Evolutionary conservation across 2,329 filamentous ascomycete species (phyloP), one percentile per base, ranked within the genome.

Genomic region (Talaromyces sp.): DNA sequence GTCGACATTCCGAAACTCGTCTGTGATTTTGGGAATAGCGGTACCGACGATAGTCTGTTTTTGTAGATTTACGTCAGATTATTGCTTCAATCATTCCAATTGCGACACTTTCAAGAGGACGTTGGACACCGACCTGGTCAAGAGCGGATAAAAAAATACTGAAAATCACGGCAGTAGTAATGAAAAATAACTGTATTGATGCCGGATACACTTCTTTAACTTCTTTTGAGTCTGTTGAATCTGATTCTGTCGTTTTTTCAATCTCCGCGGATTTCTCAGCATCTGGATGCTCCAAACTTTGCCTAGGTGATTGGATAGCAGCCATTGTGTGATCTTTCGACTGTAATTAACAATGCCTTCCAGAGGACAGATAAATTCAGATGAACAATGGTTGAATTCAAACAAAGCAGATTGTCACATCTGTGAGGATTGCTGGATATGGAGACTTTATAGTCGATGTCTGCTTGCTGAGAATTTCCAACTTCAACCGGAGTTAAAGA

Each of bases 1-100:
- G 12, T 41, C 52, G 27, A 59, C 35, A 29, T 32, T 59, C 19
- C 54, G 50, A 21, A 59, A 59, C 3, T 59, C 35, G 19, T 54
- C 35, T 19, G 57, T 54, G 35, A 71, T 59, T 19, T 54, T 54
- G n/a, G 57, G 57, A 27, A 59, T 59, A 2, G 57, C 57, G 38
- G 57, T 59, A 31, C 57, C 57, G 29, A 59, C 51, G 2, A 59
- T 59, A 7, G 57, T 59, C 57, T 59, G 50, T 26, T 17, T 31
- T 11, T 21, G 6, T 5, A 26, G 14, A 50, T 14, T 3, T 50
- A 24, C 26, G 43, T 50, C 7, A 50, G 43, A 26, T 21, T 21
- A 54, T 21, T 26, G 19, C 11, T 32, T 29, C n/a, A n/a, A n/a
- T n/a, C n/a, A n/a, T n/a, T 24, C 5, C 6, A n/a, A 31, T 54